Base-by-base conservation (phyloP, 208 protist genomes). In the Wallacemonas sp. region DNA sequence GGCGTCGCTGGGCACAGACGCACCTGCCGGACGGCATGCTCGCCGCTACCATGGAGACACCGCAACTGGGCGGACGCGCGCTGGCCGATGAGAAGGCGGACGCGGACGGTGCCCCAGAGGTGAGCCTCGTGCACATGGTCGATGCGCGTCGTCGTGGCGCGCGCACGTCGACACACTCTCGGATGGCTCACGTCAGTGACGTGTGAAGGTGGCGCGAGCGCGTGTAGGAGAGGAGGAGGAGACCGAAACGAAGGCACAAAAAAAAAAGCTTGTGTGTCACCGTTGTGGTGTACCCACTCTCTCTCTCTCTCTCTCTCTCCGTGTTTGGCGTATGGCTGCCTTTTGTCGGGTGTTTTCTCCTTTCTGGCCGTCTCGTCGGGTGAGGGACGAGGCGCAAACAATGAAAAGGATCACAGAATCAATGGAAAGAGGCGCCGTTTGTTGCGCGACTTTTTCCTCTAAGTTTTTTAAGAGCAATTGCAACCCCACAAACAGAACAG, bases 21-120 rank as follows among this genome's bases (percentile, higher is more conserved):
- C 72, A 76, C 55, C 68, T 94, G 29, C 79, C 82, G 0, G 68
- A 44, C 12, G 66, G 65, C 2, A 65, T 74, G 4, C 73, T 84
- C 63, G 55, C 49, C 7, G 38, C 49, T 20, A 10, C 33, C 33
- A 16, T 11, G 18, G 52, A 59, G 3, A 23, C 29, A 7, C 52
- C 32, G 18, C 52, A 49, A 29, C 41, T 45, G 7, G 57, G 23
- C 61, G 26, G 8, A 4, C 18, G 55, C 29, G 70, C 74, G 11
- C 69, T 67, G 64, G 68, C 77, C 20, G 72, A 64, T 0, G 75
- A 72, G 11, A 49, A 57, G 8, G 70, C 46, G 3, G 74, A 72
- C 14, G 57, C 57, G 23, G 65, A n/a, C n/a, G n/a, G n/a, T n/a
- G n/a, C n/a, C n/a, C n/a, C n/a, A 70, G 44, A 26, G 45, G 49